Percentiles rank a stretch among this genome's conserved stretches.
Evolutionary conservation across 345 rosid genomes (phyloP).

Genomic region (Gossypium australe): DNA sequence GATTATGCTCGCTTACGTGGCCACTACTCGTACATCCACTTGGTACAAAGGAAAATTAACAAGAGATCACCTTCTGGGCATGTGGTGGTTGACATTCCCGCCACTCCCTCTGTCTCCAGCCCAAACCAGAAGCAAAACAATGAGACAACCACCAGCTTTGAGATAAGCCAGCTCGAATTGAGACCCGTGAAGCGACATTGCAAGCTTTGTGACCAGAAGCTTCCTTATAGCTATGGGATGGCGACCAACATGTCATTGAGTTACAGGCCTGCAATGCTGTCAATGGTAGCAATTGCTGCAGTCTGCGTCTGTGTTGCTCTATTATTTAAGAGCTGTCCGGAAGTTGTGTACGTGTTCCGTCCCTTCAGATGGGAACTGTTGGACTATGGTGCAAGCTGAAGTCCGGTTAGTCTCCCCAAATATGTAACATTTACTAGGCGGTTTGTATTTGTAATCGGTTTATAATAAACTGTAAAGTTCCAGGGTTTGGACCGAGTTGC

Average conservation of each 20-base stretch:
- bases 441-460: conserved; percentile 25
- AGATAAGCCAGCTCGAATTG: conserved; percentile 37
- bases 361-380: conserved; percentile 97
- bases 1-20: conserved; percentile 96
- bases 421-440: conserved; percentile 15
- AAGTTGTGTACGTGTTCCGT: conserved; percentile 75
- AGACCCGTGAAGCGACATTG: conserved; percentile 37
- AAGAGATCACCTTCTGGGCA: conserved; percentile 45
- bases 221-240: conserved; percentile 34
- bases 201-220: conserved; percentile 66
- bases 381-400: conserved; percentile 73
- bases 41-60: conserved; percentile 72
- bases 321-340: conserved; percentile 90
- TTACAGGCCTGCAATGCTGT: conserved; percentile 93
- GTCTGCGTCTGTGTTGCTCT: conserved; percentile 97
- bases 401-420: conserved; percentile 14
- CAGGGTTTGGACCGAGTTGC: conserved; percentile 13
- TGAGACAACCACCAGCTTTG: conserved; percentile 40
- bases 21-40: conserved; percentile 86
- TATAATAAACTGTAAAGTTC: conserved; percentile 32
- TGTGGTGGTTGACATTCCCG: conserved; percentile 59
- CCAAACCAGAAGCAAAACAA: conserved; percentile 39
- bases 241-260: conserved; percentile 46
- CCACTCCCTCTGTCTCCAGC: conserved; percentile 17
- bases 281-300: conserved; percentile 94